Percentiles rank a stretch among this genome's conserved stretches.
These are phyloP conservation scores for Colletotrichum filicis DNA, from an alignment of 2,329 filamentous ascomycete species.

Conservation along the genomic window DNA sequence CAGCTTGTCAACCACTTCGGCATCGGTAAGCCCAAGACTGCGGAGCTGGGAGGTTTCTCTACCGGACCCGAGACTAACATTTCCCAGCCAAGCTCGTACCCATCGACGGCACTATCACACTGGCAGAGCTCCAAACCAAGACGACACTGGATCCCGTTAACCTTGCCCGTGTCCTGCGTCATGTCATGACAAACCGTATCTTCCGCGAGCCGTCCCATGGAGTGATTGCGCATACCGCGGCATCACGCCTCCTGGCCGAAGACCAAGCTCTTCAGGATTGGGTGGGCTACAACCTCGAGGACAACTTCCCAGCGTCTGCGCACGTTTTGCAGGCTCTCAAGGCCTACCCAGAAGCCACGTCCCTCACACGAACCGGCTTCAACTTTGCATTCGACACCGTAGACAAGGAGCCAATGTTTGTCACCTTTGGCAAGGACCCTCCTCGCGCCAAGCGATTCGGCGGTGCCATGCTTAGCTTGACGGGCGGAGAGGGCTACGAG, in stretches of 20 bases:
- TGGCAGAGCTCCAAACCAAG: constrained; percentile 57
- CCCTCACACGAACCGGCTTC: constrained; percentile 61
- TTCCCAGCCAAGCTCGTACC: constrained; percentile 61
- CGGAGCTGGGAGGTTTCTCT: neutral
- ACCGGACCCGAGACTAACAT: constrained; percentile 19
- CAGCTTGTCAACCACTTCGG: constrained; percentile 61
- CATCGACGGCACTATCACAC: constrained; percentile 54
- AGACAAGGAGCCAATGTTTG: constrained; percentile 64
- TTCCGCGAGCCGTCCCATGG: constrained; percentile 64
- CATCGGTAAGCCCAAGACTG: constrained; percentile 51
- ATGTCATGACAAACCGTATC: constrained; percentile 67
- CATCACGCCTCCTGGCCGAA: constrained; percentile 61
- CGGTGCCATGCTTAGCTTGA: constrained; percentile 64
- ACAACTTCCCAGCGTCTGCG: constrained; percentile 61
- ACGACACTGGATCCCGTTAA: constrained; percentile 60
- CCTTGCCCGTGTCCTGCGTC: constrained; percentile 61
- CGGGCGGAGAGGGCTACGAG: constrained; percentile 67
- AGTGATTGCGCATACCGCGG: constrained; percentile 64
- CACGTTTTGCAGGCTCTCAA: constrained; percentile 58
- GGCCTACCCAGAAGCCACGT: constrained; percentile 58
- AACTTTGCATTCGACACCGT: constrained; percentile 61
- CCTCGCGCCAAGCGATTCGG: constrained; percentile 62
- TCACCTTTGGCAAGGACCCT: constrained; percentile 60
- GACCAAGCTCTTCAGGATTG: constrained; percentile 62
- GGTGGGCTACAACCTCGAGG: constrained; percentile 66